These are phyloP conservation scores for Cladosporium halotolerans DNA, from an alignment of 2,329 filamentous ascomycete species.

Conservation along the genomic window DNA sequence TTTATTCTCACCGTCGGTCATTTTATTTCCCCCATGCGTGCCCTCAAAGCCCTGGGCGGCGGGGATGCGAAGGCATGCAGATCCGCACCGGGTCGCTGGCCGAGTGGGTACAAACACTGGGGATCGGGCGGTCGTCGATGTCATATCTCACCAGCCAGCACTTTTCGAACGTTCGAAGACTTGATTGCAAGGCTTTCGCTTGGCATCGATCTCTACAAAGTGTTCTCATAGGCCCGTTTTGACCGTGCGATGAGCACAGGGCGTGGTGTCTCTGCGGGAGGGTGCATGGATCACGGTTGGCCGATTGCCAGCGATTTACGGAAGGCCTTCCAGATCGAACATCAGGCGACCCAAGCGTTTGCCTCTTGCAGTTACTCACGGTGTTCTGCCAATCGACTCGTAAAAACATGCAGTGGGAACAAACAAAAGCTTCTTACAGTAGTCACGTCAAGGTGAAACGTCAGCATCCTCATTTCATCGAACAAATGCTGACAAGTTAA, in stretches of 20 bases:
- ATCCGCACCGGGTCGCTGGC: background rate
- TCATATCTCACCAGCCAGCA: slow-evolving; percentile 5
- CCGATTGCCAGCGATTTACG: no score
- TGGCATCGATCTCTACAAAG: background rate
- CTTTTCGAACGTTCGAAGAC: slow-evolving; percentile 6
- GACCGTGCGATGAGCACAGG: background rate
- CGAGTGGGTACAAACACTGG: slow-evolving; percentile 1
- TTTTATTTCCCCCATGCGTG: background rate
- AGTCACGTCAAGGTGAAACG: no score
- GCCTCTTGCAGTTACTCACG: no score
- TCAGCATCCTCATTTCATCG: no score
- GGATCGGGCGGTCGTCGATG: slow-evolving; percentile 2
- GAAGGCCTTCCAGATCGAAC: no score
- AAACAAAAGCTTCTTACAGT: no score
- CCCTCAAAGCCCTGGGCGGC: background rate
- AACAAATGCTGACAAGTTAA: no score
- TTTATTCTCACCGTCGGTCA: background rate
- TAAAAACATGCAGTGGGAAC: no score
- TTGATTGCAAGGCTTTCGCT: slow-evolving; percentile 1
- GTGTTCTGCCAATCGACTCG: no score
- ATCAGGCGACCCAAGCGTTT: no score
- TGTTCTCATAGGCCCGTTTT: background rate
- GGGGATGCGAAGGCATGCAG: background rate
- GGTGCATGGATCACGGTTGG: background rate
- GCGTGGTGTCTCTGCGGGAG: slow-evolving; percentile 3